Evolutionary conservation across 2,329 filamentous ascomycete species (phyloP).

Genomic region (Atkinsonella texensis): DNA sequence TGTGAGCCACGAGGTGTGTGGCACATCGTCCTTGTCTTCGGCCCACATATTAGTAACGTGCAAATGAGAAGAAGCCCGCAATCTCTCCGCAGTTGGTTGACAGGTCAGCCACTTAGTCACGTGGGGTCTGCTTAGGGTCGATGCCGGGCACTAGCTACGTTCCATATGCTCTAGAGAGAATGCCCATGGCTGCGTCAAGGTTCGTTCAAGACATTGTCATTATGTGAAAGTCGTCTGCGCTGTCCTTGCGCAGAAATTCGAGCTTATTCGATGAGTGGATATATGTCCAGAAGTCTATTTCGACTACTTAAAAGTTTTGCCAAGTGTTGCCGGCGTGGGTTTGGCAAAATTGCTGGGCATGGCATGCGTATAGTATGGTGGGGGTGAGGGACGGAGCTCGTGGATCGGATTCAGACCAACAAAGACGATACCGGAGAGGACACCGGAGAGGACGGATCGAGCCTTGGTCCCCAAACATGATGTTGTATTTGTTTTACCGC

Average conservation of each 20-base stretch:
- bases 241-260: not conserved
- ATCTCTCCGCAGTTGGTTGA: not conserved
- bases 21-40: too few species aligned
- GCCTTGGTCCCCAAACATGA: too few species aligned
- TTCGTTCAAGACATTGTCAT: not conserved
- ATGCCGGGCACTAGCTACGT: not conserved
- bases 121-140: not conserved
- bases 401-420: too few species aligned
- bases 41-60: not conserved
- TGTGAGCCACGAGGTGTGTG: too few species aligned
- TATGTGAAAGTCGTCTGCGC: not conserved
- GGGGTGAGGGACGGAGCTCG: too few species aligned
- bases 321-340: too few species aligned
- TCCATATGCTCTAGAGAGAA: not conserved
- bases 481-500: too few species aligned
- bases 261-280: not conserved
- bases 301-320: too few species aligned
- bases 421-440: too few species aligned
- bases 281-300: not conserved
- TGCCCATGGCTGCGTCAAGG: not conserved
- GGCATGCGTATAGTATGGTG: too few species aligned
- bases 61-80: not conserved
- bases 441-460: too few species aligned
- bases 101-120: not conserved
- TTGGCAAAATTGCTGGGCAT: too few species aligned